Evolutionary conservation across 495 filamentous ascomycete genomes (phyloP), one percentile per base, ranked within the genome.

Genomic region (Evansstolkia leycettana): DNA sequence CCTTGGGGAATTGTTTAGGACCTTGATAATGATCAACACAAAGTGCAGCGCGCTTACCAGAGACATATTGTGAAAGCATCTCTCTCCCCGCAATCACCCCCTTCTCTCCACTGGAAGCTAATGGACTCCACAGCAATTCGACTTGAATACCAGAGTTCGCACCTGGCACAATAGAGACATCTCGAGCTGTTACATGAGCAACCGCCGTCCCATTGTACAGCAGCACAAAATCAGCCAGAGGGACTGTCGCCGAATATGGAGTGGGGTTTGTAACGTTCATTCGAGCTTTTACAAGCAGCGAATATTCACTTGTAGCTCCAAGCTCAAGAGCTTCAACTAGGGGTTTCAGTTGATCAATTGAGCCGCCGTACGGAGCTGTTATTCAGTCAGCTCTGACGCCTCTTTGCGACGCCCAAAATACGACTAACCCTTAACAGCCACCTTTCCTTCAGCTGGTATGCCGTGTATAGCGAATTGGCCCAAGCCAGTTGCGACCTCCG

Each of bases 251-350:
- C 16, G 82, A 76, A 54, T 94, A 94, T 0, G 76, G 62, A 1
- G 86, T 92, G 2, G 90, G 90, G 48, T 98, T 98, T 2, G 82
- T 89, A 40, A 94, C 63, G 50, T 88, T 90, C 38, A 92, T 60
- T 14, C 49, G 59, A 7, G 83, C 78, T 39, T 72, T 62, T 7
- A 95, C 53, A 10, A 70, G 73, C 14, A 94, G 54, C 4, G 77
- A 81, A 11, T 75, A 70, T 27, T 68, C 57, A 3, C 76, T 76
- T 0, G 86, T 92, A 26, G 78, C 65, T 19, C 75, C 47, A 37
- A 98, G 69, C 35, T 69, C 58, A 13, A 98, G 53, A 28, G 68
- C 66, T 20, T 73, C 70, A 31, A 92, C 54, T 34, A 72, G 64
- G 9, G 81, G 82, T 25, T 62, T 59, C 15, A 86, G 51, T 19